Conservation (phyloP, 2,329 filamentous ascomycete genomes). For the Lachnellula arida region DNA sequence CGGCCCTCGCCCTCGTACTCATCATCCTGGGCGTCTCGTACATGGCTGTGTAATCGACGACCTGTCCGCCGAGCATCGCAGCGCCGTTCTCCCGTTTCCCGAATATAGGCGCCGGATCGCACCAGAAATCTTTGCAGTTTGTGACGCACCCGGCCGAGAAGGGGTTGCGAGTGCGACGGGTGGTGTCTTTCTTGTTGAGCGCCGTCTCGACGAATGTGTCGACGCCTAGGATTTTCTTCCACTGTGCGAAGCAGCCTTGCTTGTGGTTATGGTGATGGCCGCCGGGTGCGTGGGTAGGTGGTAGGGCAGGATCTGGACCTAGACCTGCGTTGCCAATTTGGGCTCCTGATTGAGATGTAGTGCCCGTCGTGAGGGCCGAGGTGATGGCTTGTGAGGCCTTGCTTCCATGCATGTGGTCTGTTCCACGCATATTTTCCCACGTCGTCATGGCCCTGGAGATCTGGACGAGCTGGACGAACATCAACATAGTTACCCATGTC, state of each 20-base stretch:
- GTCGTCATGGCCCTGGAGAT: constrained; percentile 91
- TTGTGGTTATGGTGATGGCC: constrained; percentile 50
- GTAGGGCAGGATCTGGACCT: constrained; percentile 53
- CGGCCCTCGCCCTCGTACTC: constrained; percentile 16
- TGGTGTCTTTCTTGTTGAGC: constrained; percentile 56
- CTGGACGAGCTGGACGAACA: constrained; percentile 90
- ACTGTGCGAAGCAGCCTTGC: constrained; percentile 67
- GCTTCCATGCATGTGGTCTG: constrained; percentile 54
- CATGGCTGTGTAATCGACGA: constrained; percentile 81
- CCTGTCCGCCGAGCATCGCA: constrained; percentile 71
- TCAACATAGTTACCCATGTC: constrained; percentile 94
- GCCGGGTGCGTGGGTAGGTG: constrained; percentile 37
- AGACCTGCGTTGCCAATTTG: constrained; percentile 64
- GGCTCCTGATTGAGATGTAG: constrained; percentile 59
- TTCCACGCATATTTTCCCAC: constrained; percentile 90
- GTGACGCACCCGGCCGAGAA: constrained; percentile 78
- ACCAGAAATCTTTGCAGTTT: constrained; percentile 97
- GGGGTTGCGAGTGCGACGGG: constrained; percentile 61
- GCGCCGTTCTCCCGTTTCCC: constrained; percentile 67
- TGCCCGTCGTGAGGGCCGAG: constrained; percentile 70
- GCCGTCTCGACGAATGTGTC: constrained; percentile 94
- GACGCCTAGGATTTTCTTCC: constrained; percentile 80
- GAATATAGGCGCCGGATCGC: constrained; percentile 79
- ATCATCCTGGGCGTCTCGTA: constrained; percentile 68
- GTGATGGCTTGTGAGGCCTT: constrained; percentile 56